phyloP scores from a whole-genome alignment of 441 rosid species.

The Pelargonium cotyledonis region DNA sequence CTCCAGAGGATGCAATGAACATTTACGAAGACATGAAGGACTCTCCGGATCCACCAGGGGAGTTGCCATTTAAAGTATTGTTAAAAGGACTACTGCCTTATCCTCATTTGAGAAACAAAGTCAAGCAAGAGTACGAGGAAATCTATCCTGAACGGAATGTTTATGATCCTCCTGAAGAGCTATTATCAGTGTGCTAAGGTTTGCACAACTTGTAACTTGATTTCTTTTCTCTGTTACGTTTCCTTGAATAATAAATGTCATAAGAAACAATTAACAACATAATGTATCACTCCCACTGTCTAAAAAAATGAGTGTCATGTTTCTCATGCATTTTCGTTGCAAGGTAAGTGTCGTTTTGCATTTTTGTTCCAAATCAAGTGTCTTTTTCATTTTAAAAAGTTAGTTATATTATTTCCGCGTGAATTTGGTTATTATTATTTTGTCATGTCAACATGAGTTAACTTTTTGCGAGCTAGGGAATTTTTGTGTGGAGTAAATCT shows the following conservation, averaged over 20 bases:
- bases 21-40: conserved; percentile 91
- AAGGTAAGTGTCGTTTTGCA: too few species aligned
- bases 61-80: conserved; percentile 83
- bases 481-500: too few species aligned
- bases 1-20: conserved; percentile 95
- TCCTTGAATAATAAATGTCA: neutral
- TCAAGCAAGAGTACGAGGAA: conserved; percentile 91
- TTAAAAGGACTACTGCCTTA: conserved; percentile 85
- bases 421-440: too few species aligned
- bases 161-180: conserved; percentile 94
- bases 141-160: conserved; percentile 86
- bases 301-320: too few species aligned
- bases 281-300: neutral
- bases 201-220: conserved; percentile 5
- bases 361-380: too few species aligned
- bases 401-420: too few species aligned
- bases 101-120: conserved; percentile 84
- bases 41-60: conserved; percentile 91
- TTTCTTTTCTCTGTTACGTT: neutral
- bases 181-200: conserved; percentile 65
- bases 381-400: too few species aligned
- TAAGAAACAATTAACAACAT: neutral
- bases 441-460: too few species aligned
- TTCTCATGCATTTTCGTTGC: too few species aligned
- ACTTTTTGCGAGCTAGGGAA: too few species aligned